Evolutionary conservation across 1,284 basidiomycete genomes (phyloP).

Genomic region (Papiliotrema flavescens): DNA sequence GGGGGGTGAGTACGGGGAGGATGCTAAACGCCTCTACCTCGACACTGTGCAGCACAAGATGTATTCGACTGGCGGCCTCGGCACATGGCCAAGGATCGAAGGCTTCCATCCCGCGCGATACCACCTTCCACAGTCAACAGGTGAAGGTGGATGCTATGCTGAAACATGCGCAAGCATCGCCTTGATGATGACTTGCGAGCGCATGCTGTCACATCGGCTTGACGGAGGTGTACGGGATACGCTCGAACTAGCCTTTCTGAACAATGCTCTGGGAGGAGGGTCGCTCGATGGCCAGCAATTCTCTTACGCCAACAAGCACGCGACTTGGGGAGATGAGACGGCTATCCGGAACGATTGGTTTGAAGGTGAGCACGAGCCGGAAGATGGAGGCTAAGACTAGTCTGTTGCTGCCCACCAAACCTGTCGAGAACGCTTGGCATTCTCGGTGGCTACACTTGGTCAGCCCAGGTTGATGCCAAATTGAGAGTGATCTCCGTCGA

Average conservation of each 20-base stretch:
- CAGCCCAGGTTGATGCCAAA: constrained; percentile 12
- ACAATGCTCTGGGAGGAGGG: constrained; percentile 32
- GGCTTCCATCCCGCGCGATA: constrained; percentile 27
- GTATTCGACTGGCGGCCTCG: constrained; percentile 38
- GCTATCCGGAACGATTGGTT: constrained; percentile 34
- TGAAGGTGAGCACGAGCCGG: constrained; percentile 19
- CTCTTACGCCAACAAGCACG: constrained; percentile 35
- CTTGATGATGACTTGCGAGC: constrained; percentile 36
- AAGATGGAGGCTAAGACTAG: constrained; percentile 6
- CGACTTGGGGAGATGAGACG: constrained; percentile 30
- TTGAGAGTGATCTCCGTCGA: constrained; percentile 19
- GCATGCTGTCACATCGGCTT: constrained; percentile 22
- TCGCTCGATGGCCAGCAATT: constrained; percentile 29
- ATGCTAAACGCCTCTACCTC: constrained; percentile 20
- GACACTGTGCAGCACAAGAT: constrained; percentile 27
- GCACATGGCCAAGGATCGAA: constrained; percentile 26
- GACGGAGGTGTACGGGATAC: constrained; percentile 27
- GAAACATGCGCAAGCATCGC: constrained; percentile 40
- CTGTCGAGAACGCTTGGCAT: constrained; percentile 34
- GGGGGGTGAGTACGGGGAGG: constrained; percentile 23
- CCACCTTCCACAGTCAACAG: constrained; percentile 29
- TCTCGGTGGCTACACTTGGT: constrained; percentile 38
- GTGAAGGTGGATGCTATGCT: constrained; percentile 36
- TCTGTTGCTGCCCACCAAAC: constrained; percentile 41
- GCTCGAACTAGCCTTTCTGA: constrained; percentile 32